Base-by-base conservation (phyloP, 1,284 basidiomycete species). In the Boletus holoroseus region DNA sequence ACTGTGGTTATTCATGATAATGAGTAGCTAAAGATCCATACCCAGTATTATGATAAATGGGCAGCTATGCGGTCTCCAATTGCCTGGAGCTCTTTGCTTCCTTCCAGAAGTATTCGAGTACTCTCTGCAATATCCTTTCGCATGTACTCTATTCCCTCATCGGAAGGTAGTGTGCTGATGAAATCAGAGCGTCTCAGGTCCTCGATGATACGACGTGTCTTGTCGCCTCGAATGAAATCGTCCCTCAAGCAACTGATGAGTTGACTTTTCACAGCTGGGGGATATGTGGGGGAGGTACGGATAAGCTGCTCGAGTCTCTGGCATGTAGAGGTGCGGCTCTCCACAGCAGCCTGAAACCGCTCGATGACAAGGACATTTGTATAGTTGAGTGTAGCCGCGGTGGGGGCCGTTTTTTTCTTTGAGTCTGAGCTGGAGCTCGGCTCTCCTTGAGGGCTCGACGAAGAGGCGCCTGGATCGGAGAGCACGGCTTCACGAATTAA, bases 271-370 rank as follows among this genome's bases (percentile, higher is more conserved):
- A 51, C 45, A 12, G 61, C 31, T 28, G 56, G 52, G 1, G 61
- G 41, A 26, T 64, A 59, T 27, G 53, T 44, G 32, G 38, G 22
- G n/a, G 60, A 62, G 26, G 43, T 38, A 30, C 62, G 58, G 30
- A 62, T 58, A 43, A 62, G 60, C 16, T 61, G 53, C 36, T 62
- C 62, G 13, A 62, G 62, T 46, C 56, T 61, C 35, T 58, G 62
- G 38, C 62, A 62, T 22, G 59, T 60, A 47, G 60, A 62, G 15
- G 61, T 51, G 16, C 62, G 62, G 35, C 40, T 56, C 31, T 62
- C 60, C 15, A 64, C 53, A 7, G 60, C 60, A 13, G 51, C 60
- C 43, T 64, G 58, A 43, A 62, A 64, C 24, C 54, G 59, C 39
- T 62, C 60, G 31, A 64, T 62, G 22, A 56, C 40, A 32, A 62